Percentiles rank a stretch among this genome's conserved stretches.
Evolutionary conservation across 2,329 filamentous ascomycete genomes (phyloP).

Genomic region (Bipolaris sorokiniana): DNA sequence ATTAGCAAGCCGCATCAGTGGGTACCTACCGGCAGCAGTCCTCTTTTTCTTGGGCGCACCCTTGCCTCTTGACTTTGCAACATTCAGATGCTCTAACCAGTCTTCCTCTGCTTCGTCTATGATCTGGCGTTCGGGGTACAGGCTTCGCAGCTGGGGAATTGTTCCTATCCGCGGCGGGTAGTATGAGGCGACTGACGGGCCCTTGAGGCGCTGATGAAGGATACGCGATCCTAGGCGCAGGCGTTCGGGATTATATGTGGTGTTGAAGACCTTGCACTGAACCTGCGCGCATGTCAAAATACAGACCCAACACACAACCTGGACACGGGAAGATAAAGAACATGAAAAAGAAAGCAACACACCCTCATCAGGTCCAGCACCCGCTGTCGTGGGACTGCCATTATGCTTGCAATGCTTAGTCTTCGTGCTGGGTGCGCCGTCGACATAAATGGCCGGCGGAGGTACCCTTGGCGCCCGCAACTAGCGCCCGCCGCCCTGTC

Average conservation of each 20-base stretch:
- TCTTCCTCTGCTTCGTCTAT: constrained; percentile 80
- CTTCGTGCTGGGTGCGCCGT: constrained; percentile 14
- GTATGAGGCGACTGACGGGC: constrained; percentile 83
- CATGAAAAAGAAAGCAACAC: constrained; percentile 15
- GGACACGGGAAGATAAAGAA: no score
- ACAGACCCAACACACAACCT: neutral
- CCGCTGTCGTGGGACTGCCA: constrained; percentile 60
- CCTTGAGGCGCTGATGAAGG: constrained; percentile 83
- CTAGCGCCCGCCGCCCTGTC: constrained; percentile 11
- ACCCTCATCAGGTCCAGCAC: constrained; percentile 80
- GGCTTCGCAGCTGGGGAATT: constrained; percentile 73
- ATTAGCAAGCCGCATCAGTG: neutral
- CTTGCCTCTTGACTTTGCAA: constrained; percentile 70
- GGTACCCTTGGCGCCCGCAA: constrained; percentile 17
- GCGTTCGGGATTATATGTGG: constrained; percentile 85
- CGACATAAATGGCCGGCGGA: constrained; percentile 22
- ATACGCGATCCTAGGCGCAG: constrained; percentile 89
- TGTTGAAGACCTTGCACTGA: constrained; percentile 91
- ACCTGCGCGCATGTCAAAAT: constrained; percentile 59
- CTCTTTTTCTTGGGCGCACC: constrained; percentile 89
- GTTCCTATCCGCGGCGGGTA: constrained; percentile 80
- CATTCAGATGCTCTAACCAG: constrained; percentile 71
- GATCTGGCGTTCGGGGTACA: constrained; percentile 71
- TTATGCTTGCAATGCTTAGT: constrained; percentile 29
- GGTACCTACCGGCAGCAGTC: constrained; percentile 56